Base-by-base conservation (phyloP, 108 stramenopile genomes). In the Nitzschia putrida region DNA sequence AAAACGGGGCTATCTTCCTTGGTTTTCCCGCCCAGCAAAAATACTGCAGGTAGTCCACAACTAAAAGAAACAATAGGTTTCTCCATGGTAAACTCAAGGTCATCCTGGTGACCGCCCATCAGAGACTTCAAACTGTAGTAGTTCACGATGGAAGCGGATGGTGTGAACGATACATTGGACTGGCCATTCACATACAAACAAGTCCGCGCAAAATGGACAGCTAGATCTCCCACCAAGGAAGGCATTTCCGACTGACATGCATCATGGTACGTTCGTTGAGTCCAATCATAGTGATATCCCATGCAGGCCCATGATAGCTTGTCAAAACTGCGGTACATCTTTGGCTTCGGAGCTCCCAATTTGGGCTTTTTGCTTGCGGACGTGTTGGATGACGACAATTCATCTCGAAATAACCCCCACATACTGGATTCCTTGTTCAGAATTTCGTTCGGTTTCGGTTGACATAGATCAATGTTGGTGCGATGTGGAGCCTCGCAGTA, bases 261-360 rank as follows among this genome's bases (percentile, higher is more conserved):
- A 44, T 77, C 72, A 59, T 83, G 55, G 55, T 89, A 89, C 23
- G 79, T 58, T 60, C 73, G 65, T 20, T 74, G 58, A 12, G 65
- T 74, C 88, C 88, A 89, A 63, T 89, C 84, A 58, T 89, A 86
- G 37, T 89, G 85, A 52, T 86, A 86, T 21, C 88, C 88, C 73
- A 74, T 70, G 11, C 85, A 85, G 22, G 84, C 74, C 88, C 88
- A 89, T 3, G 84, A 66, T 18, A 89, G 55, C 54, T 86, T 89
- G 13, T 71, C n/a, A 57, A 82, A 79, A 11, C 53, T 64, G 16
- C 72, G 64, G 50, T 73, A 73, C 12, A 21, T 20, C 0, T 43
- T 41, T 40, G 52, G 38, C 34, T 23, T 45, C 3, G 65, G 18
- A 29, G 43, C 34, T 9, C n/a, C 26, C 8, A 21, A 50, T 60